phyloP scores from a whole-genome alignment of 169 alveolate species.

The Plasmodium inui region DNA sequence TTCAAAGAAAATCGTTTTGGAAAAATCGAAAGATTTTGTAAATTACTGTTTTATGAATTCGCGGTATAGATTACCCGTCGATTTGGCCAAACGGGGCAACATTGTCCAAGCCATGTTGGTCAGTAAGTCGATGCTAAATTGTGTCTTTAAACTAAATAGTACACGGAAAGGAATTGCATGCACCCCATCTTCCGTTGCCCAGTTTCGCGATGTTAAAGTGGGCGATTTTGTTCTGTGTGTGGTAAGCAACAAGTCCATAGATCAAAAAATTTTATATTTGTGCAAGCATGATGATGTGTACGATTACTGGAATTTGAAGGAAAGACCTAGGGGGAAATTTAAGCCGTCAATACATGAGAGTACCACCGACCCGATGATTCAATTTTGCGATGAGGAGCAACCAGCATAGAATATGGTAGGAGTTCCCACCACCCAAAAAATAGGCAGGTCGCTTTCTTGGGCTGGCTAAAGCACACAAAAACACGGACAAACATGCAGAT shows the following conservation, averaged over 20 bases:
- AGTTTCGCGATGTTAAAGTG: slow-evolving; percentile 77
- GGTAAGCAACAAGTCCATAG: slow-evolving; percentile 70
- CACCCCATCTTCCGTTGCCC: slow-evolving; percentile 80
- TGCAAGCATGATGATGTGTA: slow-evolving; percentile 75
- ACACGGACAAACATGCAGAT: not conserved
- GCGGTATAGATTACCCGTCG: slow-evolving; percentile 55
- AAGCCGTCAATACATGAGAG: slow-evolving; percentile 74
- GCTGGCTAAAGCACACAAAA: not conserved
- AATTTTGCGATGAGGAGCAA: slow-evolving; percentile 53
- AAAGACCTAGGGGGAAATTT: slow-evolving; percentile 73
- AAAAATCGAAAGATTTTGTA: slow-evolving; percentile 67
- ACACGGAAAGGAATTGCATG: slow-evolving; percentile 81
- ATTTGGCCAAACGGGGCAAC: slow-evolving; percentile 56
- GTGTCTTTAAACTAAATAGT: slow-evolving; percentile 80
- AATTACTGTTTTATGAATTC: slow-evolving; percentile 68
- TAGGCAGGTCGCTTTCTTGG: not conserved
- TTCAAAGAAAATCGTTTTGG: slow-evolving; percentile 55
- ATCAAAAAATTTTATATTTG: slow-evolving; percentile 69
- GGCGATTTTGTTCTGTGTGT: slow-evolving; percentile 77
- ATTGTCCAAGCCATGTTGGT: slow-evolving; percentile 75
- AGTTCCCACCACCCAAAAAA: not conserved
- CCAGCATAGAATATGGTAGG: slow-evolving; percentile 8
- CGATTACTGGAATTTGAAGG: slow-evolving; percentile 75
- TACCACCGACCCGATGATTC: slow-evolving; percentile 66
- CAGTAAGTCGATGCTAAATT: slow-evolving; percentile 62